Evolutionary conservation across 1,284 basidiomycete genomes (phyloP), one percentile per base, ranked within the genome.

Genomic region (Apiotrichum veenhuisii): DNA sequence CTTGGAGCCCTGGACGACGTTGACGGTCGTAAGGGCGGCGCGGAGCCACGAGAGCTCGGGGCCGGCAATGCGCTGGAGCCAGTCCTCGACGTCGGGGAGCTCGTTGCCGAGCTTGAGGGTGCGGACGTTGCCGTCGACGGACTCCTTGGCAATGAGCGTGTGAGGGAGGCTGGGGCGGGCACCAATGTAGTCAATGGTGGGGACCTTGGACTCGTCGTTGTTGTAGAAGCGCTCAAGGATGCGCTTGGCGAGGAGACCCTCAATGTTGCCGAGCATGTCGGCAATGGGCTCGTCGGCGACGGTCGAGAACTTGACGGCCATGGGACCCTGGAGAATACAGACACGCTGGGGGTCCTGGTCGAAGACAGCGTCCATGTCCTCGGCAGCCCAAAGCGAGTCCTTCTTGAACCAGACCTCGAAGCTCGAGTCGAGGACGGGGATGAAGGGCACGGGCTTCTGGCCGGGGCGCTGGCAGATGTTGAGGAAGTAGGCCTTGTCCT

Each of bases 351-450:
- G 91, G 76, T 97, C 94, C 78, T 94, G 92, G 77, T 97, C 96
- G 68, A 98, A 94, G 41, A 98, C 92, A 17, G 93, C 95, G 64
- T 98, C 95, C 66, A 98, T 92, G 74, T 99, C 95, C 77, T 98
- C 96, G 8, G 93, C 88, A 45, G 91, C 90, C 95, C 95, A 98
- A 8, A 98, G 84, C 18, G 94, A 97, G 77, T 97, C 94, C 89
- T 96, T 96, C 83, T 97, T 97, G 81, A 97, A 97, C 92, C 94
- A 97, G 54, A 97, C 91, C 76, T 95, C 91, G 74, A 98, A 97
- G 65, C 79, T 85, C 25, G 86, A 84, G 76, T 98, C 94, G 48
- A 98, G 84, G 50, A 98, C 86, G n/a, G 95, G 94, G 67, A 98
- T 97, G 82, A 98, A 98, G 1, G 95, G 96, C 10, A 89, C 94